Evolutionary conservation across 2,329 filamentous ascomycete species (phyloP), one percentile per base, ranked within the genome.

Genomic region (Escovopsis sp.): DNA sequence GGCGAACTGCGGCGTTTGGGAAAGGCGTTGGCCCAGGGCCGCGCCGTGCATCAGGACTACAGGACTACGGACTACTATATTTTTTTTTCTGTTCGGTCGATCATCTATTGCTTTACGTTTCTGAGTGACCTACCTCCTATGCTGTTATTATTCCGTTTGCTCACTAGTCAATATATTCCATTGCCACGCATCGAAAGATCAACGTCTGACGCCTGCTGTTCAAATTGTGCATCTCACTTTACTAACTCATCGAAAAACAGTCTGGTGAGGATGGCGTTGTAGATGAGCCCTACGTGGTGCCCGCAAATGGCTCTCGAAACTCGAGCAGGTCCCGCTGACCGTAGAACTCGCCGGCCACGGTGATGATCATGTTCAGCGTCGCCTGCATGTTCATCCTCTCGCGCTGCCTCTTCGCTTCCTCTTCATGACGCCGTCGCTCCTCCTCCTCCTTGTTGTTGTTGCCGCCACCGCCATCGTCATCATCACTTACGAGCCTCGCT

Each of bases 311-410:
- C 47, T 81, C 74, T 45, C 86, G 74, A 47, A 80, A 83, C 53
- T 83, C 77, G 39, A 95, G 70, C 48, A 95, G 62, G 60, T 96
- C 89, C 49, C 81, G 72, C 62, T 96, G 89, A 1, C 89, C 87
- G 61, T 88, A 96, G 50, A 84, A 77, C 62, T 94, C 87, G 52
- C 86, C 88, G 39, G 83, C 80, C 33, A 95, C 72, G 0, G 85
- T 91, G 51, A 95, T 67, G 42, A 95, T 85, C 85, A 94, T 94
- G 62, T 93, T 88, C 32, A 95, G 68, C 35, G 86, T 87, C n/a
- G 78, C 81, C 26, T 74, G 69, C 65, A 69, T 69, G 56, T 72
- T 75, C 53, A 66, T 60, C 34, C 62, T 63, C 34, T 58, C 57
- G n/a, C 66, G 58, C 33, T 53, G 49, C 45, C 50, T 51, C 4